Conservation (phyloP, 2,329 filamentous ascomycete genomes). For the Aureobasidium sp. region DNA sequence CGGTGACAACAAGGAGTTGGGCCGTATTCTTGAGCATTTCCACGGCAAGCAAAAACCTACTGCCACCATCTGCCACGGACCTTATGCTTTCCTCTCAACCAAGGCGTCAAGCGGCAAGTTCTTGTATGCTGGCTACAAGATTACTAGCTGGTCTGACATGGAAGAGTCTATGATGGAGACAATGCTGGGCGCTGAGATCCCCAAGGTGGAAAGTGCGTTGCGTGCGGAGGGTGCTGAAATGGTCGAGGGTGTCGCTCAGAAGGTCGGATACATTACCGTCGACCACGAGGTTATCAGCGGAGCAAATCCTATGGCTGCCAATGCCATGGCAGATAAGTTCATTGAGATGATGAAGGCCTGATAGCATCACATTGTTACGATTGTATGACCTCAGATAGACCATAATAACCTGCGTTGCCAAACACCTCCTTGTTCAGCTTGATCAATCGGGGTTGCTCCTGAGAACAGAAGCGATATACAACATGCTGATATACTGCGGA, state of each 20-base stretch:
- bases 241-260: conserved; percentile 36
- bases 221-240: conserved; percentile 38
- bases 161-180: conserved; percentile 44
- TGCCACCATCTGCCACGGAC: conserved; percentile 42
- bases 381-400: background rate
- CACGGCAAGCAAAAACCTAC: conserved; percentile 37
- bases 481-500: no score
- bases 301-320: conserved; percentile 30
- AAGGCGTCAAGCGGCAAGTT: conserved; percentile 33
- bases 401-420: background rate
- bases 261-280: conserved; percentile 36
- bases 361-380: background rate
- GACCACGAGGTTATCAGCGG: conserved; percentile 35
- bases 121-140: conserved; percentile 40
- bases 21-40: conserved; percentile 37
- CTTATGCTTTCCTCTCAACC: conserved; percentile 40
- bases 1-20: conserved; percentile 36
- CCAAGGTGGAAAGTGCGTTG: conserved; percentile 36
- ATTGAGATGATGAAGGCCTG: conserved; percentile 27
- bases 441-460: background rate
- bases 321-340: conserved; percentile 29
- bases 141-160: conserved; percentile 40
- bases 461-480: no score
- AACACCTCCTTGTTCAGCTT: background rate
- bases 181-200: conserved; percentile 36